Conservation (phyloP, 805 yeast species). For the Metahyphopichia silvanorum region DNA sequence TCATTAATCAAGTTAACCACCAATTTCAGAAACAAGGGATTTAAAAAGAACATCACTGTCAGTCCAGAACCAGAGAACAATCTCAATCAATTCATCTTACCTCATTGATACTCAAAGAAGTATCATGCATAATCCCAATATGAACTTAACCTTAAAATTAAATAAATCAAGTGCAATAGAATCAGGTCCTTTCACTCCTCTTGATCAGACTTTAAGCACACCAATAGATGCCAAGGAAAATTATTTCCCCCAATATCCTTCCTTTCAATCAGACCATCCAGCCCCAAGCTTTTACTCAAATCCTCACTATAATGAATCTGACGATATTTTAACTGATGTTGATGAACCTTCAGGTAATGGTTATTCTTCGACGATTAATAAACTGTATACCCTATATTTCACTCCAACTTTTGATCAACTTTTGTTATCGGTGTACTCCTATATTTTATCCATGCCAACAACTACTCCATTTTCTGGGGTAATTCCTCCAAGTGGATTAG, state of each 20-base stretch:
- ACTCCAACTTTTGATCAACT: constrained; percentile 35
- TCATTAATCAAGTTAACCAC: too few relatives aligned
- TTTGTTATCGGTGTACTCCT: constrained; percentile 30
- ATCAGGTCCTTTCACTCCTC: constrained; percentile 40
- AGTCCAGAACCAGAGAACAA: too few relatives aligned
- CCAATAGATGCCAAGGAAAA: constrained; percentile 30
- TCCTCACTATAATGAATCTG: constrained; percentile 36
- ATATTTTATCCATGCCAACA: constrained; percentile 38
- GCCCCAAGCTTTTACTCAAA: constrained; percentile 20
- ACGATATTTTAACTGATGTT: constrained; percentile 39
- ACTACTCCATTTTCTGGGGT: constrained; percentile 43
- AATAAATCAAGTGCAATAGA: constrained; percentile 26
- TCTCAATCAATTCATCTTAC: too few relatives aligned
- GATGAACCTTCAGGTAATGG: constrained; percentile 24
- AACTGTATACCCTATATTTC: constrained; percentile 32
- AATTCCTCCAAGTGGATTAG: constrained; percentile 44
- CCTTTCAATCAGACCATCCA: background rate
- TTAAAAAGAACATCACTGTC: too few relatives aligned
- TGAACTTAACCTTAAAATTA: constrained; percentile 30
- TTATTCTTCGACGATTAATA: constrained; percentile 15
- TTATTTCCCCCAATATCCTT: constrained; percentile 4
- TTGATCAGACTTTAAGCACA: constrained; percentile 40
- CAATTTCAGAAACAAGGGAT: too few relatives aligned
- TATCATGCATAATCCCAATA: constrained; percentile 28
- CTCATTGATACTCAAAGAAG: too few relatives aligned